Evolutionary conservation across 192 early-diverging fungal species (phyloP), one percentile per base, ranked within the genome.

Genomic region (Linnemannia elongata): DNA sequence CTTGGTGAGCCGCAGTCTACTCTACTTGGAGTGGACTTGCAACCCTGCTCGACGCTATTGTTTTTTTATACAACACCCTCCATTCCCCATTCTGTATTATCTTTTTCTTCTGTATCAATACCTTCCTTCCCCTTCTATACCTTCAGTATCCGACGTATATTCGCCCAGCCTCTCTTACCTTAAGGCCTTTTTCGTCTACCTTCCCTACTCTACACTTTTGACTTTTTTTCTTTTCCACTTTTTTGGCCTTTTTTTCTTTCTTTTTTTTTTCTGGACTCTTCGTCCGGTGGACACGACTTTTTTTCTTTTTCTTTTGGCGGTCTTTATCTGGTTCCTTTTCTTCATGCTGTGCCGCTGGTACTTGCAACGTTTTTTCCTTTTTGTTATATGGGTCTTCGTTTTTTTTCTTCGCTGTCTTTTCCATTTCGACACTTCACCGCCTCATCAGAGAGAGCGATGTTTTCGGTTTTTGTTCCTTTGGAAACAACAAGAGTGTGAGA

Each of bases 291-390:
- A 41, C 71, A 15, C 38, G 39, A 27, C 17, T 6, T 49, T 38
- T 69, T 69, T 49, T 38, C 54, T 69, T 73, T 71, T 74, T 75
- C 73, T 55, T 83, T 77, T 63, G 60, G 60, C 10, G 2, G 60
- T 63, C 60, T 63, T 63, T 30, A 27, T 13, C 30, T 63, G 60
- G 39, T 24, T 35, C 24, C 24, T 74, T 70, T 80, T 74, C 44
- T 22, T 22, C 69, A 22, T 81, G 79, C 47, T 81, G 79, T 75
- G 79, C 47, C 39, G 79, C 24, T 81, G 79, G 73, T 45, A 72
- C 68, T 72, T 57, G 54, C 15, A 55, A 35, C 27, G 1, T 22
- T 6, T 63, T 68, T 24, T 74, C 69, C 36, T 83, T 73, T 42
- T 72, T 47, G 47, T 49, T 49, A 49, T 1, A 20, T 49, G 17